Conservation (phyloP, 495 filamentous ascomycete species). For the Pyrenula aspistea region DNA sequence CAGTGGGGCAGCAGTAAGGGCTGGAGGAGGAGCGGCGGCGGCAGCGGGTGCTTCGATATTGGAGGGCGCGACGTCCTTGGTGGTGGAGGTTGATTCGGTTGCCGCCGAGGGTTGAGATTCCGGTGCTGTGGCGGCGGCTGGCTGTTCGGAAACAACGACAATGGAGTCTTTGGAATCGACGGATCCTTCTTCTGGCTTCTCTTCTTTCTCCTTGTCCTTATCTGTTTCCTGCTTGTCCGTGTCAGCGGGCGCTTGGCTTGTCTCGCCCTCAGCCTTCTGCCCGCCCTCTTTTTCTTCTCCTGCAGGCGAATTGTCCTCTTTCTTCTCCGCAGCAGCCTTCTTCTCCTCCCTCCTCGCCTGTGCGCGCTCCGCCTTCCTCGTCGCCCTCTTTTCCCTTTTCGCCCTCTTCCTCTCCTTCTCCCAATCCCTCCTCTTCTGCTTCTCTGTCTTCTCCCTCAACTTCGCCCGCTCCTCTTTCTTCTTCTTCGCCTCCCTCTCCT, state of each 20-base stretch:
- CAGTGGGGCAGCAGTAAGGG: not conserved
- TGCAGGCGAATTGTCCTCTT: conserved; percentile 1
- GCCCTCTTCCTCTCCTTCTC: conserved; percentile 35
- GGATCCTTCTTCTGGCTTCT: conserved; percentile 6
- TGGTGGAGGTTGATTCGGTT: conserved; percentile 5
- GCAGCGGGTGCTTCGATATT: conserved; percentile 10
- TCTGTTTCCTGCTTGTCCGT: not conserved
- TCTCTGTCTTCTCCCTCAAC: conserved; percentile 27
- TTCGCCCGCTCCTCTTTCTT: conserved; percentile 30
- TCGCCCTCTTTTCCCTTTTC: conserved; percentile 19
- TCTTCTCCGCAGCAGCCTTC: conserved; percentile 9
- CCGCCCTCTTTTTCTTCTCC: too few species aligned
- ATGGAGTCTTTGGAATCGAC: conserved; percentile 3
- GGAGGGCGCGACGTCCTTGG: conserved; percentile 16
- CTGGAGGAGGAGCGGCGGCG: not conserved
- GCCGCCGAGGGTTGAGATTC: conserved; percentile 8
- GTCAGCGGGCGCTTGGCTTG: not conserved
- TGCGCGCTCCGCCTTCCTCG: conserved; percentile 19
- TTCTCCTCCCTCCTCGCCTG: conserved; percentile 23
- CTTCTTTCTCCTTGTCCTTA: not conserved
- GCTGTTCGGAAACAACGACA: not conserved
- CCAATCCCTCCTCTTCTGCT: conserved; percentile 38
- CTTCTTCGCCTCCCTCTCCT: conserved; percentile 30
- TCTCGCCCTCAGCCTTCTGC: too few species aligned
- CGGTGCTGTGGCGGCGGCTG: conserved; percentile 2